Evolutionary conservation across 1,284 basidiomycete genomes (phyloP).

Genomic region (Apiotrichum sp.): DNA sequence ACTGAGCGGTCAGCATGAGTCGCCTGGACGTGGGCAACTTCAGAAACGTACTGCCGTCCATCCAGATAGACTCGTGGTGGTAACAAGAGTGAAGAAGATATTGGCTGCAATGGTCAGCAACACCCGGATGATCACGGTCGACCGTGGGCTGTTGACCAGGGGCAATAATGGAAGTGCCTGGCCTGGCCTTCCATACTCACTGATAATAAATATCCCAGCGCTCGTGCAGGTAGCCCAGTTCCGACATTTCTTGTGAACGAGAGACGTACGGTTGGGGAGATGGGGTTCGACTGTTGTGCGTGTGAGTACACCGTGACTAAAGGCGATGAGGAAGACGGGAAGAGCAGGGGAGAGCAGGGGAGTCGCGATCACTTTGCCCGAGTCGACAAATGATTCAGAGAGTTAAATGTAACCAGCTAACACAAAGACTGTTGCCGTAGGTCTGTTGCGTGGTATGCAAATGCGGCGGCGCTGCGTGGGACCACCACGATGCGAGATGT

Average conservation of each 20-base stretch:
- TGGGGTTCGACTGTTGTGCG: neutral
- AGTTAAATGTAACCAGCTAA: no score
- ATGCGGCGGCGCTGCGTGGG: no score
- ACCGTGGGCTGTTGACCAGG: no score
- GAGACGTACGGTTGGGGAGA: slow-evolving; percentile 6
- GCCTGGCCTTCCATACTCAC: slow-evolving; percentile 1
- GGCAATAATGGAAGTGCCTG: no score
- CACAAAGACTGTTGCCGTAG: no score
- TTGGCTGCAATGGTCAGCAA: slow-evolving; percentile 6
- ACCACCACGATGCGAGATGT: no score
- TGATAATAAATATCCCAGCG: slow-evolving; percentile 19
- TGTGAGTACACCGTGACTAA: neutral
- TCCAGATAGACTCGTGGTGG: slow-evolving; percentile 26
- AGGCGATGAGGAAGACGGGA: neutral
- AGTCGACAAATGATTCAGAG: no score
- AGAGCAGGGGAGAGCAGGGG: no score
- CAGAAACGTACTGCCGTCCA: slow-evolving; percentile 19
- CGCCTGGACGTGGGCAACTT: neutral
- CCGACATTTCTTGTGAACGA: slow-evolving; percentile 14
- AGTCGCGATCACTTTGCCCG: no score
- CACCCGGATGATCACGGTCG: neutral
- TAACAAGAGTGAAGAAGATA: slow-evolving; percentile 24
- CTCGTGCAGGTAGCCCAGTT: slow-evolving; percentile 10
- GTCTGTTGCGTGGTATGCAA: no score
- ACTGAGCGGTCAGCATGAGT: slow-evolving; percentile 4